Evolutionary conservation across 805 yeast species (phyloP), one percentile per base, ranked within the genome.

Genomic region (Citeromyces matritensis): DNA sequence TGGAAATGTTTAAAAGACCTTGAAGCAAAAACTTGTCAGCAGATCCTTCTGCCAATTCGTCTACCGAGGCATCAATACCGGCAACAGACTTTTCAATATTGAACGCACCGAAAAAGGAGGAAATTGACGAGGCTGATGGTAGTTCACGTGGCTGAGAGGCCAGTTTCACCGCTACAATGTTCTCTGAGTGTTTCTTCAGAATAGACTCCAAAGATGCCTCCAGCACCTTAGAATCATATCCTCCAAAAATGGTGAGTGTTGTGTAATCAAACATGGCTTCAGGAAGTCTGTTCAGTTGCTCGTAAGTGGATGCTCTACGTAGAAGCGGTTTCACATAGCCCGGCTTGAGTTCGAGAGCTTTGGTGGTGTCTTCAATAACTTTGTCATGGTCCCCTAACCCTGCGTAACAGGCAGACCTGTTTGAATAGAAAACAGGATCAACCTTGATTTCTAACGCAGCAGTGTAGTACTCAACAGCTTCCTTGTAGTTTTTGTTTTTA

Each of bases 331-430:
- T 91, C 46, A 82, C 62, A 58, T 91, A 88, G 51, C 80, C 88
- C 9, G 94, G 95, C 52, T 84, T 80, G 45, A 88, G 59, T 44
- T 73, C 67, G 45, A 91, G 66, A 19, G 97, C 98, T 38, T 66
- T 69, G 13, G 94, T 72, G 35, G 95, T 80, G 53, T 85, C 95
- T 42, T 73, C 81, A 39, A 91, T 67, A 30, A 86, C 95, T 51
- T 84, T 77, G 44, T 82, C 84, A 50, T 72, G 74, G 39, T 85
- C 71, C 40, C 74, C 70, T 42, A 82, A 61, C 6, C 93, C 83
- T 32, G 86, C 80, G 58, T 81, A 81, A 57, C 95, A 88, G 11
- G 98, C 98, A 19, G 97, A 85, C 57, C 96, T 75, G 64, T 91
- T 91, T 38, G 96, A 84, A 60, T 77, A 88, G 59, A 69, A 91